Evolutionary conservation across 345 rosid genomes (phyloP).

Genomic region (Lepidium didymum): DNA sequence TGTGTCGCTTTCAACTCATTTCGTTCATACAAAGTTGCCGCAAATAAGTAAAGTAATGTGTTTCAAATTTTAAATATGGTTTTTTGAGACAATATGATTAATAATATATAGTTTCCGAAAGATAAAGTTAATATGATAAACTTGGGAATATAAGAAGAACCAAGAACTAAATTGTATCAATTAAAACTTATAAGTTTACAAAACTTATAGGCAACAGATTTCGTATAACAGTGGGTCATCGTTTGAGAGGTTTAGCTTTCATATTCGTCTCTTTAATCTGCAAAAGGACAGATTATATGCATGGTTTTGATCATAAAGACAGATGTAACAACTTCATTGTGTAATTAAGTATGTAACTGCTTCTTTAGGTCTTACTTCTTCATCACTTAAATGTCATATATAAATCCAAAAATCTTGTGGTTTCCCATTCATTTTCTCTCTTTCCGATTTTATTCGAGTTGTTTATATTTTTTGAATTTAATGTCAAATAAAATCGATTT

Average conservation of each 20-base stretch:
- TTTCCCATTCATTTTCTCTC: not conserved
- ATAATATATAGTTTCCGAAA: not conserved
- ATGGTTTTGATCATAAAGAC: constrained; percentile 5
- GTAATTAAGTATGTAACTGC: constrained; percentile 4
- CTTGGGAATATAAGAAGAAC: not conserved
- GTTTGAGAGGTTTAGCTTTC: constrained; percentile 2
- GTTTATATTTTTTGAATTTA: not conserved
- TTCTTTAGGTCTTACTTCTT: not conserved
- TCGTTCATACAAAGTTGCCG: not conserved
- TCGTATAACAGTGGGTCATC: constrained; percentile 1
- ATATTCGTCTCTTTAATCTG: not conserved
- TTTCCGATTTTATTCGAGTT: not conserved
- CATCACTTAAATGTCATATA: too few species aligned
- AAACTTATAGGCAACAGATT: constrained; percentile 3
- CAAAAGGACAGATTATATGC: constrained; percentile 1
- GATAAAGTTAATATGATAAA: not conserved
- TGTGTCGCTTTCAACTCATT: not conserved
- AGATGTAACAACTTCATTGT: not conserved
- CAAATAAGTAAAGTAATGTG: too few species aligned
- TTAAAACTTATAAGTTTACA: not conserved
- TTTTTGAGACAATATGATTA: not conserved
- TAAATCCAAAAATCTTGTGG: not conserved
- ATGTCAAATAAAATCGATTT: not conserved
- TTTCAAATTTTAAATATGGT: not conserved
- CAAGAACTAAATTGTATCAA: not conserved